Base-by-base conservation (phyloP, 139 green algal genomes). In the Pleodorina starrii region DNA sequence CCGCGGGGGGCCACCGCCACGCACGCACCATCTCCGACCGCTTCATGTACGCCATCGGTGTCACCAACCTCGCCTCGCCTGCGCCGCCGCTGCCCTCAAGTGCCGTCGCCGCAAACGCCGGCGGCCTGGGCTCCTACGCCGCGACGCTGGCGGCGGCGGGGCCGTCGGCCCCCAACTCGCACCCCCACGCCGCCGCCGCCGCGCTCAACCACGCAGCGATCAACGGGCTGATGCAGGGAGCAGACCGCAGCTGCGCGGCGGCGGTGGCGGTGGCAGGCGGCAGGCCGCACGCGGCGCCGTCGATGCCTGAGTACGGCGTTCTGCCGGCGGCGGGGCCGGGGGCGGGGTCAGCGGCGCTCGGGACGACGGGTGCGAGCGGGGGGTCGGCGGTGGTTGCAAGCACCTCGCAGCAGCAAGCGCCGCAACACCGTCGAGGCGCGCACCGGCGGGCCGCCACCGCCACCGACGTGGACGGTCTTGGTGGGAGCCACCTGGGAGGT, bases 11-110 rank as follows among this genome's bases (percentile, higher is more conserved):
- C 54, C 79, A 86, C 54, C 57, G 57, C 57, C 79, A 86, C 59
- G 79, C 57, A 5, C 57, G 40, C 29, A 86, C 79, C 27, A n/a
- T 86, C 23, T 86, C 79, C 38, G 79, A 86, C 59, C 57, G 57
- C 79, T 51, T 86, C 57, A 3, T 43, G 21, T 14, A 29, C 42
- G 57, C 79, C 57, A 1, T 50, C 25, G 76, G 76, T 32, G 50
- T 29, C 76, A 17, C n/a, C 46, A 1, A 5, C n/a, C 48, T 32
- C 12, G 29, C 14, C 14, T 10, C 14, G 48, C 46, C 29, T 7
- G 21, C 76, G 76, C 32, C 50, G 76, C 46, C 46, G 74, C 74
- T 40, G 74, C 9, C 35, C 16, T 32, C 36, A 12, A 25, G 21
- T 25, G 54, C 54, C 54, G 54, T 46, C 66, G n/a, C 29, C 43